A percentile compares a stretch with the other conserved stretches of the same genome.
Conservation (phyloP, 441 rosid genomes). For the Adansonia grandidieri region DNA sequence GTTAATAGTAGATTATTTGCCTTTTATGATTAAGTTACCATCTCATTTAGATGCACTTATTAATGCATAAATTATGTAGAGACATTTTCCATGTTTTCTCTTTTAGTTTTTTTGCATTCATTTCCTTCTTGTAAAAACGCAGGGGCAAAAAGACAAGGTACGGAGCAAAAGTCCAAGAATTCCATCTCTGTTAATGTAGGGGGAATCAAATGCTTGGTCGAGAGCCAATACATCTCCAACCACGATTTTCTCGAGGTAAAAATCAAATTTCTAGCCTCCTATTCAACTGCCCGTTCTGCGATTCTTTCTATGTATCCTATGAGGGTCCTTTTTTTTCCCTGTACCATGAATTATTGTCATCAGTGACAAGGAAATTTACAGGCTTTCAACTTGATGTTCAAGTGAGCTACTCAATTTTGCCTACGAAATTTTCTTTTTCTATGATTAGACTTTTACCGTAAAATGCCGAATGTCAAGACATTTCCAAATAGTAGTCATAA, state of each 20-base stretch:
- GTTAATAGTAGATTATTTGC: background rate
- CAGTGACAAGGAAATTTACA: too few species aligned
- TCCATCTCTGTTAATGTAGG: slow-evolving; percentile 62
- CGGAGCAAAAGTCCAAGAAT: slow-evolving; percentile 34
- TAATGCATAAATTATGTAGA: background rate
- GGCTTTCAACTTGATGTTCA: too few species aligned
- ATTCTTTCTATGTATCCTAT: background rate
- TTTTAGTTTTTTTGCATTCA: background rate
- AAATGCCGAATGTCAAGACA: background rate
- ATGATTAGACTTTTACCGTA: too few species aligned
- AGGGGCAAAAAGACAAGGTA: slow-evolving; percentile 46
- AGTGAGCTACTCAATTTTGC: background rate
- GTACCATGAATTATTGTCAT: background rate
- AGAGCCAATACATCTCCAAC: slow-evolving; percentile 80
- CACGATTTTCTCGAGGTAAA: slow-evolving; percentile 83
- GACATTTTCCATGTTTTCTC: background rate
- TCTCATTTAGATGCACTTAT: background rate
- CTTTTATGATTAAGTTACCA: background rate
- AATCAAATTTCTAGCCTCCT: background rate
- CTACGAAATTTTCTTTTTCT: background rate
- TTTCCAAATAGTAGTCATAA: background rate
- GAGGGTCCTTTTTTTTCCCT: background rate
- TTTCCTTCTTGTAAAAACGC: slow-evolving; percentile 22
- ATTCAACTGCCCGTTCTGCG: background rate
- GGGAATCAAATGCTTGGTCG: slow-evolving; percentile 62